Conservation (phyloP, 148 eudicot genomes). For the Mesembryanthemum crystallinum region DNA sequence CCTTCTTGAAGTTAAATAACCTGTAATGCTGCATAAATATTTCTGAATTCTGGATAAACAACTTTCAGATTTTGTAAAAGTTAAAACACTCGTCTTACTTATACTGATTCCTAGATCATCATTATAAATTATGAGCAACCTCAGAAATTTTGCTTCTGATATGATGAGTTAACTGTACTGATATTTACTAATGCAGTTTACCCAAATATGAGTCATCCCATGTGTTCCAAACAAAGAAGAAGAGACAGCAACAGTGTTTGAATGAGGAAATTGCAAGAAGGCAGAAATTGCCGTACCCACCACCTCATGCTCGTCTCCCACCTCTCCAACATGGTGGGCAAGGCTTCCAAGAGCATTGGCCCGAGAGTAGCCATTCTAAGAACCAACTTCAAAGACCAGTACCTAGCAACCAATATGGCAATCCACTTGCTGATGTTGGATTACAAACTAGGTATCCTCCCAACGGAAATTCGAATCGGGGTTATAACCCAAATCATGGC, state of each 20-base stretch:
- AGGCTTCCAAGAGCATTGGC: constrained; percentile 38
- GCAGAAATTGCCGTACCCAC: constrained; percentile 61
- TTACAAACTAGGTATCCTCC: constrained; percentile 45
- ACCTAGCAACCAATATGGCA: constrained; percentile 46
- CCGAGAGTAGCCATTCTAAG: constrained; percentile 41
- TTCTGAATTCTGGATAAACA: neutral
- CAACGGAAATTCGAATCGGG: constrained; percentile 51
- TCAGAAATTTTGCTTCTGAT: neutral
- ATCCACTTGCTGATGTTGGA: constrained; percentile 48
- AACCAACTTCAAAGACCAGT: constrained; percentile 47
- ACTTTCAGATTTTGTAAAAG: constrained; percentile 1
- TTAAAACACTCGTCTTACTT: neutral
- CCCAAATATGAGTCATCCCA: constrained; percentile 83
- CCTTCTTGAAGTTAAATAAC: too few species aligned
- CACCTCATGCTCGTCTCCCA: constrained; percentile 60
- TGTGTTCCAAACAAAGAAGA: constrained; percentile 75
- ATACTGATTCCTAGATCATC: neutral
- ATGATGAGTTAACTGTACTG: neutral
- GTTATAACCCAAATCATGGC: constrained; percentile 52
- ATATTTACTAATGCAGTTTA: constrained; percentile 37
- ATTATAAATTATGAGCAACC: neutral
- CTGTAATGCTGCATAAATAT: neutral
- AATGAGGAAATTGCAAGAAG: constrained; percentile 68
- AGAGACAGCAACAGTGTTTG: constrained; percentile 66
- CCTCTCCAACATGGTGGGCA: constrained; percentile 62